Conservation (phyloP, 495 filamentous ascomycete species). For the Terfezia boudieri region DNA sequence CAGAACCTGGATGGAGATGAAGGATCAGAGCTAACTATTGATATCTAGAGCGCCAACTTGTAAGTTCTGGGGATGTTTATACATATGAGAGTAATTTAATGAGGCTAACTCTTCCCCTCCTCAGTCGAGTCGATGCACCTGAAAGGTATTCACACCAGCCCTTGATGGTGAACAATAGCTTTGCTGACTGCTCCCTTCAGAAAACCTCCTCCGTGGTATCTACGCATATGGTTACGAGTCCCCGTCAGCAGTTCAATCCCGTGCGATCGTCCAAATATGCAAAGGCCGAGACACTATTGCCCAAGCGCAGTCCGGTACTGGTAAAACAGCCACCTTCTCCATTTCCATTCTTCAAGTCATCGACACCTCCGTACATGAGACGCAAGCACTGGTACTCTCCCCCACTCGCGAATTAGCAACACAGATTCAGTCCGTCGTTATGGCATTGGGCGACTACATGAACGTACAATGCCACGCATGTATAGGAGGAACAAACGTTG, state of each 20-base stretch:
- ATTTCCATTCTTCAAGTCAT: slow-evolving; percentile 96
- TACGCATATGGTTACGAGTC: slow-evolving; percentile 98
- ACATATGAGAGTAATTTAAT: not conserved
- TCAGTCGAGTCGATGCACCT: slow-evolving; percentile 50
- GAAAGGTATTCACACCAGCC: slow-evolving; percentile 31
- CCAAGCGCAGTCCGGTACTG: slow-evolving; percentile 96
- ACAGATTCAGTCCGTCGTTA: slow-evolving; percentile 97
- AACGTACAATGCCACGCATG: slow-evolving; percentile 96
- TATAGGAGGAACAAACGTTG: slow-evolving; percentile 93
- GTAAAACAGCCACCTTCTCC: slow-evolving; percentile 98
- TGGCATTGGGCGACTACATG: slow-evolving; percentile 99
- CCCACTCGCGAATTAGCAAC: slow-evolving; percentile 95
- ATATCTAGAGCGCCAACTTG: not conserved
- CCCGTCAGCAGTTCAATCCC: slow-evolving; percentile 87
- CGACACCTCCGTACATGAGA: slow-evolving; percentile 77
- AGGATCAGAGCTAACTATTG: slow-evolving; percentile 3
- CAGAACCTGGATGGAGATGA: slow-evolving; percentile 13
- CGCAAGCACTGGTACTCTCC: slow-evolving; percentile 86
- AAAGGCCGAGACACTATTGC: slow-evolving; percentile 94
- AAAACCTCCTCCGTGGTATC: slow-evolving; percentile 87
- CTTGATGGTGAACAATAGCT: not conserved
- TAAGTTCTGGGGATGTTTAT: not conserved
- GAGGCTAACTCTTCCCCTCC: slow-evolving; percentile 20
- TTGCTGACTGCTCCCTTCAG: slow-evolving; percentile 17
- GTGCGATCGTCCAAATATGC: slow-evolving; percentile 50